Percentiles rank a stretch among this genome's conserved stretches.
These are phyloP conservation scores for Xylariaceae sp. DNA, from an alignment of 2,329 filamentous ascomycete species.

Conservation along the genomic window DNA sequence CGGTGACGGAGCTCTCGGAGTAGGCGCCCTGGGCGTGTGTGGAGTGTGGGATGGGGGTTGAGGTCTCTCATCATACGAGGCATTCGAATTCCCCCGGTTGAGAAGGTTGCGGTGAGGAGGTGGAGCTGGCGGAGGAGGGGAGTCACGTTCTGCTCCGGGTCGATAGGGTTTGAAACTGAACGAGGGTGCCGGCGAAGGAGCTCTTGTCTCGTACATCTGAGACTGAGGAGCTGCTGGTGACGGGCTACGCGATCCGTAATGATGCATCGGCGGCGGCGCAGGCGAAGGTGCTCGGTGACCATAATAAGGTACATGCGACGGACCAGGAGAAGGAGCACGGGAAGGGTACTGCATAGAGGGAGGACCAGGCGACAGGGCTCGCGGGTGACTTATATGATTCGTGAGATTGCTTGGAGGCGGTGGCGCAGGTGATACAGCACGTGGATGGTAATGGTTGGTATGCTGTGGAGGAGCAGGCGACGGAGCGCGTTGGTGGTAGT, in stretches of 20 bases:
- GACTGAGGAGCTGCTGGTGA: constrained; percentile 38
- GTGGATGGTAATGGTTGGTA: constrained; percentile 9
- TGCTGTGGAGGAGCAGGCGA: constrained; percentile 2
- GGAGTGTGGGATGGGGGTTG: constrained; percentile 36
- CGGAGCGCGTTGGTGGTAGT: constrained; percentile 1
- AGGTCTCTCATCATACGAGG: constrained; percentile 39
- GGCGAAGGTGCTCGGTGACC: constrained; percentile 38
- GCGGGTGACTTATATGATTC: background rate
- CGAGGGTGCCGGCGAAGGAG: constrained; percentile 40
- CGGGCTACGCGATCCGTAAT: constrained; percentile 29
- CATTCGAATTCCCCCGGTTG: constrained; percentile 27
- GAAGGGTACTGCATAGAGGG: constrained; percentile 24
- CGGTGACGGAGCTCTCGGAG: constrained; percentile 67
- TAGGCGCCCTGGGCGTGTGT: constrained; percentile 56
- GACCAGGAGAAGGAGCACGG: constrained; percentile 36
- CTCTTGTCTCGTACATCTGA: constrained; percentile 32
- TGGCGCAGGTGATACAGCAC: constrained; percentile 27
- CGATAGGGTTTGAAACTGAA: constrained; percentile 37
- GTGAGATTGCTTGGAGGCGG: constrained; percentile 15
- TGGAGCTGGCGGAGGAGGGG: constrained; percentile 77
- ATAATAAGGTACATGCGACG: constrained; percentile 30
- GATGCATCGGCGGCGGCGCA: constrained; percentile 23
- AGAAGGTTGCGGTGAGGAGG: constrained; percentile 72
- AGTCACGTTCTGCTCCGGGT: constrained; percentile 41
- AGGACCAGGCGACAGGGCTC: constrained; percentile 34